A percentile compares a stretch with the other conserved stretches of the same genome.
phyloP scores from a whole-genome alignment of 2,329 filamentous ascomycete genomes.

The Beauveria australis region DNA sequence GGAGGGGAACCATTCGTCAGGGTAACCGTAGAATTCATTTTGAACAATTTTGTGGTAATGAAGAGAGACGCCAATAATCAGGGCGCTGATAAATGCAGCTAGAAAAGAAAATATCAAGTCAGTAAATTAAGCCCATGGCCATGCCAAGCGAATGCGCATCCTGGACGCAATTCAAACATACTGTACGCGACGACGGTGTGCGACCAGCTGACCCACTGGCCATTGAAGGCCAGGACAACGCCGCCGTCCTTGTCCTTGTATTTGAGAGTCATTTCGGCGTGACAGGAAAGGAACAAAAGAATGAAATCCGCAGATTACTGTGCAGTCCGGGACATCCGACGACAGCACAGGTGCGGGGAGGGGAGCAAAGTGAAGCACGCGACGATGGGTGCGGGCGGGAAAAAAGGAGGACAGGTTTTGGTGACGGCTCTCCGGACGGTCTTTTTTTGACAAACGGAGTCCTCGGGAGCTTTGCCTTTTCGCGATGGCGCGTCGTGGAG shows the following conservation, averaged over 20 bases:
- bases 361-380: constrained; percentile 1
- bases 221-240: constrained; percentile 60
- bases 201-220: constrained; percentile 81
- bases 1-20: constrained; percentile 92
- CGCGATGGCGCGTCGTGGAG: background rate
- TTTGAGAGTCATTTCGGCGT: constrained; percentile 33
- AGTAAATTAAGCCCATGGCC: background rate
- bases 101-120: constrained; percentile 7
- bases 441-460: background rate
- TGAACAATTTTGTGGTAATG: constrained; percentile 97
- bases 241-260: constrained; percentile 60
- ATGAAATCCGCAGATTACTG: background rate
- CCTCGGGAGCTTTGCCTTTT: constrained; percentile 2
- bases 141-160: background rate
- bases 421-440: background rate
- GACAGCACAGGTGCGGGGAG: background rate
- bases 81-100: constrained; percentile 80
- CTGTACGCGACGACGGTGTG: constrained; percentile 81
- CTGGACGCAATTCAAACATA: constrained; percentile 32
- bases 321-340: constrained; percentile 6
- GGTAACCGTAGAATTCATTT: constrained; percentile 93
- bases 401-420: background rate
- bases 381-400: background rate
- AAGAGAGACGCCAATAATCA: constrained; percentile 69
- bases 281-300: constrained; percentile 9